phyloP scores from a whole-genome alignment of 106 monocot species.

The Ottelia alismoides region DNA sequence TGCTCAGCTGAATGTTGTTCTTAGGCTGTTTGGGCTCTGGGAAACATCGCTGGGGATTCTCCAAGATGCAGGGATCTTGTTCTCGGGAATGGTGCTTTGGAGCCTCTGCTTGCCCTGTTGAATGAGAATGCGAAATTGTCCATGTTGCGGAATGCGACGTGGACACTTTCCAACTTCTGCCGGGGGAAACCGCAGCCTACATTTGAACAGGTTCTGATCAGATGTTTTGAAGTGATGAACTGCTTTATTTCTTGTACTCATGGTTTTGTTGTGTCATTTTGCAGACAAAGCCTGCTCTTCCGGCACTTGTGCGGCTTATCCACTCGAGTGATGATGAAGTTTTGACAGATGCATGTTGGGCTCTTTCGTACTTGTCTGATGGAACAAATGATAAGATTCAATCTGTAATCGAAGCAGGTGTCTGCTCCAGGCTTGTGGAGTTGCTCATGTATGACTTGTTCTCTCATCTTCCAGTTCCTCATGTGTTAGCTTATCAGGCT shows the following conservation, averaged over 20 bases:
- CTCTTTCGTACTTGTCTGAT: constrained; percentile 26
- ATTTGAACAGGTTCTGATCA: constrained; percentile 49
- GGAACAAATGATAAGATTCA: constrained; percentile 34
- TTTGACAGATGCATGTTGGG: constrained; percentile 25
- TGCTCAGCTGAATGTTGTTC: not conserved
- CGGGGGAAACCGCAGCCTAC: constrained; percentile 61
- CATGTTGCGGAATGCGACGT: constrained; percentile 67
- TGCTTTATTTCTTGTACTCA: not conserved
- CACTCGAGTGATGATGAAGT: constrained; percentile 30
- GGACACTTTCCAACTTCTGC: constrained; percentile 79
- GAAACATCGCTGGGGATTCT: constrained; percentile 73
- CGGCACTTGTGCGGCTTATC: constrained; percentile 18
- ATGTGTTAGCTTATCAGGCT: too few relatives aligned
- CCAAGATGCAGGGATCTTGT: constrained; percentile 65
- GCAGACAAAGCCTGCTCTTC: constrained; percentile 28
- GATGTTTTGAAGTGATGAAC: too few relatives aligned
- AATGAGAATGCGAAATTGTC: constrained; percentile 63
- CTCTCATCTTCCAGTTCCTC: too few relatives aligned
- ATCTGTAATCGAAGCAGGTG: constrained; percentile 22
- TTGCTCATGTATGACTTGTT: constrained; percentile 16
- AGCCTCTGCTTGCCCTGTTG: constrained; percentile 49
- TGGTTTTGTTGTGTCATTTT: not conserved
- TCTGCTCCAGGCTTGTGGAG: constrained; percentile 24
- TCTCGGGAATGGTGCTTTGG: constrained; percentile 40
- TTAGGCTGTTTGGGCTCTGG: constrained; percentile 75